Percentiles rank a stretch among this genome's conserved stretches.
Conservation (phyloP, 192 early-diverging fungal species). For the Bifiguratus adelaidae region DNA sequence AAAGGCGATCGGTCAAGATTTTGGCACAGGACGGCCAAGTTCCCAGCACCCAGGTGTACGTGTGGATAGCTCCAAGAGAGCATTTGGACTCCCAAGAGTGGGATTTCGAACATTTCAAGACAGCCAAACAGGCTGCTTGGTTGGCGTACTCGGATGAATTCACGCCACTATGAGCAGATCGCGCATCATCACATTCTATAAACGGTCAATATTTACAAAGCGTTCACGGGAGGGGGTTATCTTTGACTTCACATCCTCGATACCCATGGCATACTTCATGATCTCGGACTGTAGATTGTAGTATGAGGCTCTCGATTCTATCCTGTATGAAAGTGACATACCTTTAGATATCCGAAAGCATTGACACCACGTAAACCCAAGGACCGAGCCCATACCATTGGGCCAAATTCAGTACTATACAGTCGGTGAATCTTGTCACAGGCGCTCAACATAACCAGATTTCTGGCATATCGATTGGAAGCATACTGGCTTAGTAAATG, state of each 20-base stretch:
- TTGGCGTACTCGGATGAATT: too few relatives aligned
- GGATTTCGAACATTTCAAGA: background rate
- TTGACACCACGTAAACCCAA: constrained; percentile 64
- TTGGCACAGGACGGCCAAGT: background rate
- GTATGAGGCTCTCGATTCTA: background rate
- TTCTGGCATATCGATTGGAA: constrained; percentile 69
- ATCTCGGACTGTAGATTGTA: constrained; percentile 23
- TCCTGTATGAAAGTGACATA: constrained; percentile 1
- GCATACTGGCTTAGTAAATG: constrained; percentile 73
- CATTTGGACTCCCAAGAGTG: background rate
- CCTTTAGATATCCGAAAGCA: constrained; percentile 54
- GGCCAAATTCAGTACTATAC: constrained; percentile 55
- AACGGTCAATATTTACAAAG: too few relatives aligned
- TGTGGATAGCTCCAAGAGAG: background rate
- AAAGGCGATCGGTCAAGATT: background rate
- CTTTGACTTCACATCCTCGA: too few relatives aligned
- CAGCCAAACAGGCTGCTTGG: background rate
- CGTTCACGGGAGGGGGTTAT: too few relatives aligned
- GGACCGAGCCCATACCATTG: constrained; percentile 58
- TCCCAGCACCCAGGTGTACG: background rate
- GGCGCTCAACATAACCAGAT: constrained; percentile 75
- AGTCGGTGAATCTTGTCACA: constrained; percentile 73
- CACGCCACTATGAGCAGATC: too few relatives aligned
- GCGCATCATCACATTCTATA: too few relatives aligned
- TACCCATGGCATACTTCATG: constrained; percentile 45